A percentile compares a stretch with the other conserved stretches of the same genome.
Evolutionary conservation across 1,284 basidiomycete species (phyloP).

Genomic region (Marasmius oreades): DNA sequence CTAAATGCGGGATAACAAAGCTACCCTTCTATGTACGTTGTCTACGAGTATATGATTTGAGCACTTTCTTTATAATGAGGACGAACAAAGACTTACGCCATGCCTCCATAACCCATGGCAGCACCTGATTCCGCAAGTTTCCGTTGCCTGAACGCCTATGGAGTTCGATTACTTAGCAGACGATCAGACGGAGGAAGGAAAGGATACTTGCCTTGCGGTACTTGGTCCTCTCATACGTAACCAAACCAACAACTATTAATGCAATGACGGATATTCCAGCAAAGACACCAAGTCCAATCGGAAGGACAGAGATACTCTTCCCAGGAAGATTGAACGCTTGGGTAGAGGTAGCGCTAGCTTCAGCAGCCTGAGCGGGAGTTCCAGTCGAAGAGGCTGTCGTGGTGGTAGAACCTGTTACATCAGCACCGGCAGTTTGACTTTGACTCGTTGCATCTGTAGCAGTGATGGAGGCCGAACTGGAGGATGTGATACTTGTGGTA

Average conservation of each 20-base stretch:
- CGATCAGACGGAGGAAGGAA: neutral
- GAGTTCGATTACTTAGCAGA: constrained; percentile 7
- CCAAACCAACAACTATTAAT: constrained; percentile 72
- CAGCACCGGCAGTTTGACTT: constrained; percentile 4
- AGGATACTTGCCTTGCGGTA: constrained; percentile 62
- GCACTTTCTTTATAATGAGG: neutral
- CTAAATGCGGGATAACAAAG: constrained; percentile 1
- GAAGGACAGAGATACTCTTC: constrained; percentile 67
- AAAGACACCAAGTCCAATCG: constrained; percentile 77
- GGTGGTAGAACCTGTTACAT: constrained; percentile 9
- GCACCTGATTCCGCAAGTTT: constrained; percentile 66
- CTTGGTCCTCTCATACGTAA: constrained; percentile 79
- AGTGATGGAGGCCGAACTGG: constrained; percentile 3
- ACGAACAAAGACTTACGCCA: constrained; percentile 36
- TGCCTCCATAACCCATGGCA: constrained; percentile 59
- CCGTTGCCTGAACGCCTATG: constrained; percentile 69
- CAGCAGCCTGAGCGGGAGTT: constrained; percentile 28
- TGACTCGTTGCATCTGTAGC: constrained; percentile 12
- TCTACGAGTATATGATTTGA: constrained; percentile 1
- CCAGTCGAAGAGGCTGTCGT: constrained; percentile 19
- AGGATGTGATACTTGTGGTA: constrained; percentile 8
- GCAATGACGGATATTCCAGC: constrained; percentile 79
- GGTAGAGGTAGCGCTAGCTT: constrained; percentile 31
- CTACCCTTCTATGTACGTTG: constrained; percentile 12
- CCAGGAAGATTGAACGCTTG: constrained; percentile 63